Base-by-base conservation (phyloP, 371 early-diverging fungal genomes). In the Rhizopus stolonifer region DNA sequence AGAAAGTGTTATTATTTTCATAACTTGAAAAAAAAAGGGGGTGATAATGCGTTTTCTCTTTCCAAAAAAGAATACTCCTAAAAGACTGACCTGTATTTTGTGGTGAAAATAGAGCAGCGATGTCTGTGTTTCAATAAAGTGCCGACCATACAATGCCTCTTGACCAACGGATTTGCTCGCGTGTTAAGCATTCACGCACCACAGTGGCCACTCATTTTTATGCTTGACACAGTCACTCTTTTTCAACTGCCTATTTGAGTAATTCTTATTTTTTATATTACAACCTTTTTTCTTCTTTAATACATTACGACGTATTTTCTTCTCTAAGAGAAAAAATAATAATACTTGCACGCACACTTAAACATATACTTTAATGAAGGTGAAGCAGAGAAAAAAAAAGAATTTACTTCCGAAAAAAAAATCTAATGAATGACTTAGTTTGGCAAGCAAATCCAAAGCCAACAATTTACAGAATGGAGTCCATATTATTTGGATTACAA, bases 391-490 rank as follows among this genome's bases (percentile, higher is more conserved):
- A 22, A 19, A 46, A 46, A 11, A 17, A 24, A 50, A 29, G n/a
- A 26, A 40, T 32, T 19, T 18, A 2, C 19, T 15, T 5, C 11
- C 14, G 18, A 8, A 31, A 6, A 24, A 4, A 19, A 14, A 36
- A 18, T 7, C 31, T 29, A 29, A 29, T 10, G 4, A 4, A 29
- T 29, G 4, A 29, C 7, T 29, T 31, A 96, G 94, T 96, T 96
- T 74, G 96, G 96, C 73, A 96, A 96, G 76, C 92, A 90, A 73
- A 94, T 96, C 56, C 92, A 91, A 76, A 85, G 85, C 58, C 93
- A 93, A 64, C 90, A 89, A 62, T 81, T 87, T 54, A 80, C 90
- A 46, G 95, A 95, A 79, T 95, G 95, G 95, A 86, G 90, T 45
- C 82, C 82, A 49, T 92, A 94, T 67, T 94, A 94, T 65, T 80